These are phyloP conservation scores for Lepidium aucheri DNA, from an alignment of 345 rosid species.

Conservation along the genomic window DNA sequence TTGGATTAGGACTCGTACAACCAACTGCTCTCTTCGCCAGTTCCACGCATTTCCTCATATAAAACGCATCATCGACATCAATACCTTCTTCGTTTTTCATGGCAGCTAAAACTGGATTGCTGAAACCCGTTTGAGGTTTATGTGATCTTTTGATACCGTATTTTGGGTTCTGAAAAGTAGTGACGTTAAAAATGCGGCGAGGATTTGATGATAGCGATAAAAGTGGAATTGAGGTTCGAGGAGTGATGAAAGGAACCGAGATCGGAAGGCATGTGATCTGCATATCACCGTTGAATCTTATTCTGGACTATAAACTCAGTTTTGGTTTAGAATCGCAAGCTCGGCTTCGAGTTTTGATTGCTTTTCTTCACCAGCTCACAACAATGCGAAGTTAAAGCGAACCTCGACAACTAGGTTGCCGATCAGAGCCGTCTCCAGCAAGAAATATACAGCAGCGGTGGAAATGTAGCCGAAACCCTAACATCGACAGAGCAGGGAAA, in stretches of 20 bases:
- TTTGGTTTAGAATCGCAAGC: neutral
- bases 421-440: neutral
- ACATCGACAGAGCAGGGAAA: neutral
- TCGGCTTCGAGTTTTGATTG: neutral
- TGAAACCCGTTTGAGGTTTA: conserved; percentile 9
- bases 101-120: conserved; percentile 4
- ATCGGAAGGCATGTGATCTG: conserved; percentile 8
- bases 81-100: conserved; percentile 27
- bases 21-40: conserved; percentile 73
- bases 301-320: neutral
- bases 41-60: conserved; percentile 72
- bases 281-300: conserved; percentile 7
- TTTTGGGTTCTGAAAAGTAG: neutral
- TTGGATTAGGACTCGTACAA: conserved; percentile 83
- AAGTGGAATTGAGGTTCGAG: neutral
- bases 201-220: neutral
- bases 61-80: conserved; percentile 43
- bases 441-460: neutral
- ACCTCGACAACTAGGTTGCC: neutral
- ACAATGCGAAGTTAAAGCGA: neutral
- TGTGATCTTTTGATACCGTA: conserved; percentile 2
- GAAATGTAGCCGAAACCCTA: neutral
- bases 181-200: neutral
- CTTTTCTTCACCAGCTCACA: neutral
- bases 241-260: conserved; percentile 1